Evolutionary conservation across 139 green algal species (phyloP), one percentile per base, ranked within the genome.

Genomic region (Parachlorella kessleri): DNA sequence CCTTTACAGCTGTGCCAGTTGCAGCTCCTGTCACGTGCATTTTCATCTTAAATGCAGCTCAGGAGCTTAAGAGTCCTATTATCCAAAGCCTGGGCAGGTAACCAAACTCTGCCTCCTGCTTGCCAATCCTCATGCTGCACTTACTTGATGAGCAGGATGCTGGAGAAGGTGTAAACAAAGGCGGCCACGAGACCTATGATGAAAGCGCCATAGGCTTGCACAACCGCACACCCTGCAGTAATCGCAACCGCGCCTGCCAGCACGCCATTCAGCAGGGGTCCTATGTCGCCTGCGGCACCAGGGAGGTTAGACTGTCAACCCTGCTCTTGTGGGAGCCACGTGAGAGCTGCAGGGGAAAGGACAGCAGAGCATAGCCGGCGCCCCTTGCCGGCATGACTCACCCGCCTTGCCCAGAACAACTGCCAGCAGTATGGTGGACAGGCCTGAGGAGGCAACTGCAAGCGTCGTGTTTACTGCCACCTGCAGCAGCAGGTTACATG

Each of bases 381-480:
- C n/a, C n/a, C n/a, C n/a, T n/a, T n/a, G n/a, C n/a, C n/a, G n/a
- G n/a, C n/a, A n/a, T n/a, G n/a, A n/a, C n/a, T n/a, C n/a, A n/a
- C n/a, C n/a, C n/a, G n/a, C n/a, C n/a, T n/a, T n/a, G n/a, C n/a
- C n/a, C n/a, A n/a, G n/a, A n/a, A n/a, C n/a, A n/a, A n/a, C n/a
- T n/a, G n/a, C n/a, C n/a, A n/a, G n/a, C n/a, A n/a, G n/a, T n/a
- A n/a, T n/a, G n/a, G n/a, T n/a, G n/a, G n/a, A n/a, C n/a, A 94
- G 36, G 54, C 73, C 90, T 54, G 77, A 88, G 21, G 83, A 72
- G 24, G 81, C 85, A 67, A 80, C 89, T 33, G 87, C 63, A 7
- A 96, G 77, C 3, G 92, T 96, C n/a, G 92, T 94, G 55, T 84
- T 90, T 36, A 94, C 89, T 1, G 67, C 67, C 1, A 42, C 21